Conservation (phyloP, 306 rosid species). For the Quercus variabilis region DNA sequence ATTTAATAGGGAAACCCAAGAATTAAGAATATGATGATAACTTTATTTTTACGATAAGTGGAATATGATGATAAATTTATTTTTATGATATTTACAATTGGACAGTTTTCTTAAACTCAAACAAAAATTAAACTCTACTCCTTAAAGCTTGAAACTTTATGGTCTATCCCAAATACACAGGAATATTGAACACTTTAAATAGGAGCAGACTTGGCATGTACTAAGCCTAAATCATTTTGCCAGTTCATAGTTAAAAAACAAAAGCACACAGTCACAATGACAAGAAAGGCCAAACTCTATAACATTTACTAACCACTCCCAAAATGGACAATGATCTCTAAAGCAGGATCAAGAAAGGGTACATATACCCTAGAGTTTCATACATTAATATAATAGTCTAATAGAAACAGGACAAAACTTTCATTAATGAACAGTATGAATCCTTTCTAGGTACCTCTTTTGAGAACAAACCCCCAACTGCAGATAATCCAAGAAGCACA, state of each 20-base stretch:
- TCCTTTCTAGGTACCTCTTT: conserved; percentile 59
- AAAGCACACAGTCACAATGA: neutral
- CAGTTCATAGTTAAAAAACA: neutral
- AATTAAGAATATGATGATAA: no score
- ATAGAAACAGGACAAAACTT: neutral
- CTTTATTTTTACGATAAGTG: no score
- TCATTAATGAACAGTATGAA: conserved; percentile 1
- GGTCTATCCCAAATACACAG: no score
- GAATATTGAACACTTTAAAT: no score
- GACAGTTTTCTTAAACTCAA: no score
- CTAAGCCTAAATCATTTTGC: neutral
- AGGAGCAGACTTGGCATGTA: neutral
- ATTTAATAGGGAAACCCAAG: no score
- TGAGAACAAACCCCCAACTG: conserved; percentile 97
- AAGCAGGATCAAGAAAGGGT: neutral
- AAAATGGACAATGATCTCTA: neutral
- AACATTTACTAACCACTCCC: neutral
- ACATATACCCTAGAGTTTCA: neutral
- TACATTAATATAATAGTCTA: neutral
- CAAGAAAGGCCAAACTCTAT: neutral
- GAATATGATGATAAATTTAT: no score
- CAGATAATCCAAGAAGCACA: conserved; percentile 98
- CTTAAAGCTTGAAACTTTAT: no score
- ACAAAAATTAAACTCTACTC: no score
- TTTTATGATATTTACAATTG: no score